These are phyloP conservation scores for Xerocomus nothofagi DNA, from an alignment of 1,284 basidiomycete genomes.

Conservation along the genomic window DNA sequence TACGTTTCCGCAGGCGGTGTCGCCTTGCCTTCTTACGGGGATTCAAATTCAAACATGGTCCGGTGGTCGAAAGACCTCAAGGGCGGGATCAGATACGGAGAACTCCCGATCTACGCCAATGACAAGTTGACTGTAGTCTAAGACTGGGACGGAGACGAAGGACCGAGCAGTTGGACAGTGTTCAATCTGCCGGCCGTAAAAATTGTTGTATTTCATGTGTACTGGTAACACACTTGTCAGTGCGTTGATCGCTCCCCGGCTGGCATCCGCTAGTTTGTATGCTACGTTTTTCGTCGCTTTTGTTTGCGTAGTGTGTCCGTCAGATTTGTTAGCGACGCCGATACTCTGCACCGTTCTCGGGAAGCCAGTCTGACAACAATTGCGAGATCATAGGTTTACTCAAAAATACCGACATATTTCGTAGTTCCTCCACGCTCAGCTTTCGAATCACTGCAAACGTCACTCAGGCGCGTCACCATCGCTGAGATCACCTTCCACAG, in stretches of 20 bases:
- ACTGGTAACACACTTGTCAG: constrained; percentile 9
- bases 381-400: background rate
- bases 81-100: constrained; percentile 28
- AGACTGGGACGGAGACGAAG: background rate
- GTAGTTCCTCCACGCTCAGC: constrained; percentile 4
- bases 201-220: constrained; percentile 1
- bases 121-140: constrained; percentile 18
- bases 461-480: constrained; percentile 14
- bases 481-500: constrained; percentile 21
- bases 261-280: constrained; percentile 2
- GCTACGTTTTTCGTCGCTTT: background rate
- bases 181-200: constrained; percentile 5
- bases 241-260: constrained; percentile 23
- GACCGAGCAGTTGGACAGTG: constrained; percentile 1
- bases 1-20: constrained; percentile 7
- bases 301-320: background rate
- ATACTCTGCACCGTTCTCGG: background rate
- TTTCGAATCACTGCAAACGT: constrained; percentile 1
- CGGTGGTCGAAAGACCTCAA: constrained; percentile 17
- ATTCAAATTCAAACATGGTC: constrained; percentile 12
- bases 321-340: background rate
- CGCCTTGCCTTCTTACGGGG: constrained; percentile 22
- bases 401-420: background rate
- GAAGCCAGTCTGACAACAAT: background rate
- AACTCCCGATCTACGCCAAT: constrained; percentile 39